Evolutionary conservation across 2,329 filamentous ascomycete species (phyloP).

Genomic region (Huntiella abstrusa): DNA sequence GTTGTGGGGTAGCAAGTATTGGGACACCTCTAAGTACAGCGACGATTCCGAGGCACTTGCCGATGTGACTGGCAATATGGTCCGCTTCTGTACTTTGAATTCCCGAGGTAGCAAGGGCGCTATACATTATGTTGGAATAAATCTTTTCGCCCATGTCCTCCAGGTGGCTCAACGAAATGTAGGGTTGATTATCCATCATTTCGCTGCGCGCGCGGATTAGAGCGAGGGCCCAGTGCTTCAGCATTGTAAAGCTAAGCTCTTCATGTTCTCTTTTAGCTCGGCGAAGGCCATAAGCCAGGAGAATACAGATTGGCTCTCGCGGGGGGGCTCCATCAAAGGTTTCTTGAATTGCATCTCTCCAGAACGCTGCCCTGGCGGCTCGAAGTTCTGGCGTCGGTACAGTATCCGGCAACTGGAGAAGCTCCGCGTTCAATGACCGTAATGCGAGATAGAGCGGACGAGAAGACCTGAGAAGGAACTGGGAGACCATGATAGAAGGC

Average conservation of each 20-base stretch:
- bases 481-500: slow-evolving; percentile 68
- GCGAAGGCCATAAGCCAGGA: slow-evolving; percentile 47
- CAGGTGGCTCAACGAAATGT: slow-evolving; percentile 49
- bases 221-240: slow-evolving; percentile 57
- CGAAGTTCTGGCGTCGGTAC: slow-evolving; percentile 79
- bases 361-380: slow-evolving; percentile 82
- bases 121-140: slow-evolving; percentile 80
- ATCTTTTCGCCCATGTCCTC: slow-evolving; percentile 90
- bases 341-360: slow-evolving; percentile 66
- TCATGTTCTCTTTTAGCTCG: slow-evolving; percentile 7
- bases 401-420: slow-evolving; percentile 74
- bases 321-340: slow-evolving; percentile 63
- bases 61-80: slow-evolving; percentile 85
- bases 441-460: slow-evolving; percentile 78
- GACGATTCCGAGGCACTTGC: slow-evolving; percentile 78
- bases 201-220: slow-evolving; percentile 68
- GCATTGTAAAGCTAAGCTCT: slow-evolving; percentile 17
- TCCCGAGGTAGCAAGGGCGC: slow-evolving; percentile 62
- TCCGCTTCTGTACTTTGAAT: slow-evolving; percentile 71
- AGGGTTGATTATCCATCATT: slow-evolving; percentile 68
- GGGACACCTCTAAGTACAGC: slow-evolving; percentile 77
- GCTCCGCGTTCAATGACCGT: slow-evolving; percentile 80
- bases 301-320: slow-evolving; percentile 75
- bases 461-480: slow-evolving; percentile 58
- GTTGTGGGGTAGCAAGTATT: slow-evolving; percentile 41